Evolutionary conservation across 192 early-diverging fungal genomes (phyloP).

Genomic region (Paraglomus occultum): DNA sequence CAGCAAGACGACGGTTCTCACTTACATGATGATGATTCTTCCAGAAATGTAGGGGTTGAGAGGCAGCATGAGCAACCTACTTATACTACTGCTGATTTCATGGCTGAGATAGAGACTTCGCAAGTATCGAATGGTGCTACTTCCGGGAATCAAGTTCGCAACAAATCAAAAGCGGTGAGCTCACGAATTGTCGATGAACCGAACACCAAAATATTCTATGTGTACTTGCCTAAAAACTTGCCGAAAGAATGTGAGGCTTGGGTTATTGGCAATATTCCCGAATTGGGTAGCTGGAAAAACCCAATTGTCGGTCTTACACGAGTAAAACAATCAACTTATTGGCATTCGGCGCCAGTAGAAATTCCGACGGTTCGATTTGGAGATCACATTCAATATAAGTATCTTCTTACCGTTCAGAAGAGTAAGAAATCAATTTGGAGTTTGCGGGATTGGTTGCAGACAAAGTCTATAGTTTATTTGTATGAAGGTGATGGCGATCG

Average conservation of each 20-base stretch:
- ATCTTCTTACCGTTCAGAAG: neutral
- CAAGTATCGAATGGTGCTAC: too few relatives aligned
- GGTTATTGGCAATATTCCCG: neutral
- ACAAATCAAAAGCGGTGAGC: too few relatives aligned
- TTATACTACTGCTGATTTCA: too few relatives aligned
- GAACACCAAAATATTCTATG: neutral
- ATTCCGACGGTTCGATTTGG: neutral
- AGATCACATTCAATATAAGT: too few relatives aligned
- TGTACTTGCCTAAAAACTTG: neutral
- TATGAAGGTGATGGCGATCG: neutral
- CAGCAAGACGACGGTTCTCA: too few relatives aligned
- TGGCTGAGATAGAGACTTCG: too few relatives aligned
- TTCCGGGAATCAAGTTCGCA: too few relatives aligned
- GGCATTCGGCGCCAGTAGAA: neutral
- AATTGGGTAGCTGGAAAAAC: conserved; percentile 5
- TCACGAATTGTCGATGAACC: neutral
- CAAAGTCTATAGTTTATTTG: neutral
- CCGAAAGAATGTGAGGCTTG: neutral
- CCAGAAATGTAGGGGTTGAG: too few relatives aligned
- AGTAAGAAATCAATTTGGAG: neutral
- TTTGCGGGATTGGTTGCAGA: neutral
- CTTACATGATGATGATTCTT: too few relatives aligned
- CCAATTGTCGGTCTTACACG: neutral
- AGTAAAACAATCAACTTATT: conserved; percentile 1
- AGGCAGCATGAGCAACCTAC: too few relatives aligned